These are phyloP conservation scores for Mortierella polycephala DNA, from an alignment of 371 early-diverging fungal genomes.

Conservation along the genomic window DNA sequence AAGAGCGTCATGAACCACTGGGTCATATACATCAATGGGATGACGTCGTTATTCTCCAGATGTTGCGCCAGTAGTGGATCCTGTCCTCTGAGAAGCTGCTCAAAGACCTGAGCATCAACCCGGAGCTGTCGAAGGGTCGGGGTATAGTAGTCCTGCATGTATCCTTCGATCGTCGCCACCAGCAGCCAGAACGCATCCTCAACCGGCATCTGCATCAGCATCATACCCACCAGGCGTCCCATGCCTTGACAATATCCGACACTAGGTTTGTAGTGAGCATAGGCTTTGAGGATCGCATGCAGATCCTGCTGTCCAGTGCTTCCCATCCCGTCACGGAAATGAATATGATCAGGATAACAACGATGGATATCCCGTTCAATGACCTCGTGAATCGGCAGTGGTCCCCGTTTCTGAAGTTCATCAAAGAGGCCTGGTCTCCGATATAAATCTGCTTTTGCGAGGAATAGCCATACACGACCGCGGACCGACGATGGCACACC, in stretches of 20 bases:
- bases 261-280: constrained; percentile 87
- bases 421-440: constrained; percentile 58
- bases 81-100: constrained; percentile 74
- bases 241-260: constrained; percentile 98
- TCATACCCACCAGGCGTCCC: constrained; percentile 91
- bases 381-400: constrained; percentile 74
- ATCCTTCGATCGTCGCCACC: constrained; percentile 79
- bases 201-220: constrained; percentile 88
- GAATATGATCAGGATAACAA: constrained; percentile 88
- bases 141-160: constrained; percentile 82
- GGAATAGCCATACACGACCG: constrained; percentile 77
- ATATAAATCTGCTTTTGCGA: constrained; percentile 65
- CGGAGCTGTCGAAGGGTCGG: constrained; percentile 80
- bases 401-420: constrained; percentile 47
- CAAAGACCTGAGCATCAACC: constrained; percentile 88
- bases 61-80: constrained; percentile 78
- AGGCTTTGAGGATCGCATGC: constrained; percentile 81
- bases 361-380: constrained; percentile 90
- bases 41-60: constrained; percentile 80
- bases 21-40: constrained; percentile 90
- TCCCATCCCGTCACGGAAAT: constrained; percentile 73
- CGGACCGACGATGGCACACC: constrained; percentile 85
- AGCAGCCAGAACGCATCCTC: constrained; percentile 92
- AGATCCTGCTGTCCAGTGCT: constrained; percentile 76
- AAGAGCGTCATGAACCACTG: constrained; percentile 95